Percentiles rank a stretch among this genome's conserved stretches.
phyloP scores from a whole-genome alignment of 1,284 basidiomycete species.

The Quambalaria eucalypti region DNA sequence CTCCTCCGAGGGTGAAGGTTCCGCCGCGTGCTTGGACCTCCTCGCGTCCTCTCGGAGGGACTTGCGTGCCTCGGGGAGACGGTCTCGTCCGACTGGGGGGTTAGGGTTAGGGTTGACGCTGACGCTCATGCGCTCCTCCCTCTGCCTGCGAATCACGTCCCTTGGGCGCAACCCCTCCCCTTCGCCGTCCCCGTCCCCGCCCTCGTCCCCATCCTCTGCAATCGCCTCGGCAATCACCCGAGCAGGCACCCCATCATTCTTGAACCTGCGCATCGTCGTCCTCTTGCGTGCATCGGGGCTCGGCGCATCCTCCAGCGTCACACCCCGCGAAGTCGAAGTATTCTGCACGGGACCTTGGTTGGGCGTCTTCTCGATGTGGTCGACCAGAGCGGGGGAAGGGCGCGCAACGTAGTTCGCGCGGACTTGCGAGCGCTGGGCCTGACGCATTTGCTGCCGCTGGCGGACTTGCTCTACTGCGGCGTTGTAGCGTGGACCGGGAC shows the following conservation, averaged over 20 bases:
- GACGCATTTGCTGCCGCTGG: too few relatives aligned
- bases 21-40: too few relatives aligned
- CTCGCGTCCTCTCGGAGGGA: not conserved
- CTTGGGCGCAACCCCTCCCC: not conserved
- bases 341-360: not conserved
- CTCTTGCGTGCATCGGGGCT: not conserved
- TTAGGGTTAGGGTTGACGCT: not conserved
- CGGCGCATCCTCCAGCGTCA: not conserved
- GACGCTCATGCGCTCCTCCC: not conserved
- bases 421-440: not conserved
- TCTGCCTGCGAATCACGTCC: not conserved
- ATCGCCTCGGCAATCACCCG: not conserved
- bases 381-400: not conserved
- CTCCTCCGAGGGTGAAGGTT: too few relatives aligned
- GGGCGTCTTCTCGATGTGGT: not conserved
- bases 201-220: not conserved
- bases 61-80: not conserved
- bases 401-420: too few relatives aligned
- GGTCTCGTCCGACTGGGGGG: not conserved
- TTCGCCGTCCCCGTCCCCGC: not conserved
- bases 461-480: too few relatives aligned
- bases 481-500: not conserved
- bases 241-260: not conserved
- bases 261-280: not conserved
- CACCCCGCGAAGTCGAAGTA: too few relatives aligned